Evolutionary conservation across 345 rosid species (phyloP), one percentile per base, ranked within the genome.

Genomic region (Cardiospermum halicacabum): DNA sequence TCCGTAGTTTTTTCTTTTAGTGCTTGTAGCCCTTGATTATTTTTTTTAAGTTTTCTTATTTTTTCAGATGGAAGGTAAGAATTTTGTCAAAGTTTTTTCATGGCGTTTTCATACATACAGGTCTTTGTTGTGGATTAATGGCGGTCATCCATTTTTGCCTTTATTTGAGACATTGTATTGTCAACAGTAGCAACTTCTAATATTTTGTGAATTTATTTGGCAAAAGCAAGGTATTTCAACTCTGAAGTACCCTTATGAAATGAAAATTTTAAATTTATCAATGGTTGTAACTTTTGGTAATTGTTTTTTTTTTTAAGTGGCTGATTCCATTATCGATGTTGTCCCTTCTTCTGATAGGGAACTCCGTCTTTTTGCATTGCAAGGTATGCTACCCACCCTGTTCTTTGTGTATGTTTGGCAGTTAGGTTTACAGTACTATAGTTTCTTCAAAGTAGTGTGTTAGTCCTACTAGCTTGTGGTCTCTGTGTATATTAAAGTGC

Each of bases 131-230:
- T 93, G 97, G 98, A 75, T 82, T 75, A 76, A 85, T 72, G 97
- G 96, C 25, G 98, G 98, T 63, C 98, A 90, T 79, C 97, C 98
- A 28, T 71, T 77, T 58, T 67, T 81, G 57, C 98, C 98, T 32
- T 64, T 72, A 49, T 85, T 88, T 61, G 74, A 79, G 28, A 70
- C 77, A 30, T 58, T 88, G 62, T 86, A 78, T 80, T 22, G 69
- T 57, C 73, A 76, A 59, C 92, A 86, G 80, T 78, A 77, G 37
- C 69, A 76, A 49, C 74, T 93, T 72, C 68, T 81, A 31, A 72
- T 75, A 65, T 73, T 84, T 15, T 90, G 91, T 68, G 76, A 82
- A 49, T 70, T 70, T 62, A 71, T 93, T 69, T 93, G 94, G 97
- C 87, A 82, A 56, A 74, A 72, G 70, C 80, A 71, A 56, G 90